Evolutionary conservation across 23 red algal species (phyloP).

Genomic region (Gracilaria caudata): DNA sequence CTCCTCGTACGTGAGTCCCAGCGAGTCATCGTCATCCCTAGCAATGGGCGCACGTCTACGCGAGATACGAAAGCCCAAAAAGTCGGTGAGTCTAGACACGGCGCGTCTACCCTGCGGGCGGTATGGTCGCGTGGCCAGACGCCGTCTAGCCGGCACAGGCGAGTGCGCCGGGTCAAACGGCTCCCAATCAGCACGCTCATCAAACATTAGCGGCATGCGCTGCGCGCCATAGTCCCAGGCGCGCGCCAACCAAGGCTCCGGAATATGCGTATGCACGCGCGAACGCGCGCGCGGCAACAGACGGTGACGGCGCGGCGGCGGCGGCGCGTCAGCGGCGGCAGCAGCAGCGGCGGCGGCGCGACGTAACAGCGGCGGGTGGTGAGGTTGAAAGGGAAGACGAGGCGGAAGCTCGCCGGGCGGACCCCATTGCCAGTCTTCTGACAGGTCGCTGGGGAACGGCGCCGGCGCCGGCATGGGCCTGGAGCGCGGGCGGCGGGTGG

Average conservation of each 20-base stretch:
- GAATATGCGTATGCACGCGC: slow-evolving; percentile 21
- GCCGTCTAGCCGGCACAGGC: neutral
- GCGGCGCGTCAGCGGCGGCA: neutral
- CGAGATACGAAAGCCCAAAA: slow-evolving; percentile 33
- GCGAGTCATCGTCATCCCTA: slow-evolving; percentile 34
- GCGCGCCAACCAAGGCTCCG: slow-evolving; percentile 14
- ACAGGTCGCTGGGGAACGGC: slow-evolving; percentile 15
- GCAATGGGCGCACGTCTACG: slow-evolving; percentile 20
- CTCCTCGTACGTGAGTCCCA: slow-evolving; percentile 72
- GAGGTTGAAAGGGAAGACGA: slow-evolving; percentile 52
- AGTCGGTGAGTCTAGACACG: slow-evolving; percentile 8
- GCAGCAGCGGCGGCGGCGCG: slow-evolving; percentile 65
- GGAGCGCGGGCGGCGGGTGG: slow-evolving; percentile 55
- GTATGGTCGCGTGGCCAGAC: neutral
- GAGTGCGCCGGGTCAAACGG: slow-evolving; percentile 7
- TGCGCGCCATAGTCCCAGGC: slow-evolving; percentile 39
- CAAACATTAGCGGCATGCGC: slow-evolving; percentile 62
- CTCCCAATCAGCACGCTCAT: slow-evolving; percentile 63
- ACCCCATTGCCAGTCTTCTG: slow-evolving; percentile 60
- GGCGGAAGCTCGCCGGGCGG: slow-evolving; percentile 55
- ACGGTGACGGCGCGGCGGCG: slow-evolving; percentile 20
- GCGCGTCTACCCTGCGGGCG: slow-evolving; percentile 13
- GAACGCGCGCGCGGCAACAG: slow-evolving; percentile 3
- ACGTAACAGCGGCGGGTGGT: slow-evolving; percentile 51
- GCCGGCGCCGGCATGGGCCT: slow-evolving; percentile 39